Percentiles rank a stretch among this genome's conserved stretches.
These are phyloP conservation scores for Spencermartinsiella ligniputridi DNA, from an alignment of 1,139 yeast species.

Conservation along the genomic window DNA sequence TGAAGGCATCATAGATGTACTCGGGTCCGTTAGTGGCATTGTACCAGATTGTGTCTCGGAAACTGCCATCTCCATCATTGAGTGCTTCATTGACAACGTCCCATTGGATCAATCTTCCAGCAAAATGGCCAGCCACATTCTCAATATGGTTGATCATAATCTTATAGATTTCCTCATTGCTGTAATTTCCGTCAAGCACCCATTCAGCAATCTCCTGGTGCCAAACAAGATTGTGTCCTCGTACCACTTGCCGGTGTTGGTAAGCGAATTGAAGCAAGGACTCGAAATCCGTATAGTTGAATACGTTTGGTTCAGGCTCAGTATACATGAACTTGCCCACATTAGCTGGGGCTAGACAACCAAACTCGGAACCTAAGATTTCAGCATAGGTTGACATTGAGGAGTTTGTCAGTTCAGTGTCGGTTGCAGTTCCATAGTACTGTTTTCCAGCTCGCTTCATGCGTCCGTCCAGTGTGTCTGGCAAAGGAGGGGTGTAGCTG, in stretches of 20 bases:
- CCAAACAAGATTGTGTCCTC: conserved; percentile 12
- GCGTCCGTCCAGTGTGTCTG: conserved; percentile 1
- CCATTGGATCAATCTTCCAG: conserved; percentile 11
- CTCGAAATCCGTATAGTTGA: conserved; percentile 10
- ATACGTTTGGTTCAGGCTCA: conserved; percentile 12
- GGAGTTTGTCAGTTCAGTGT: conserved; percentile 7
- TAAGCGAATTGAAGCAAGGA: conserved; percentile 6
- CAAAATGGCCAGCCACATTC: conserved; percentile 10
- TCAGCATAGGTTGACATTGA: conserved; percentile 5
- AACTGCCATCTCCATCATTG: conserved; percentile 13
- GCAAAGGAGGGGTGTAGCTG: background rate
- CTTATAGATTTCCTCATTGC: conserved; percentile 5
- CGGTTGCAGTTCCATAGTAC: conserved; percentile 12
- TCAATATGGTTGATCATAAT: conserved; percentile 10
- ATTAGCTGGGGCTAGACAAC: conserved; percentile 12
- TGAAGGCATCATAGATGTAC: conserved; percentile 12
- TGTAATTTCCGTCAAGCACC: conserved; percentile 8
- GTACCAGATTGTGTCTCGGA: conserved; percentile 12
- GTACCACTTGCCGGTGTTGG: conserved; percentile 7
- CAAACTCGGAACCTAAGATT: conserved; percentile 9
- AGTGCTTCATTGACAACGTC: conserved; percentile 14
- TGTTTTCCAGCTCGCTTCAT: conserved; percentile 7
- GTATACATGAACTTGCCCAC: conserved; percentile 11
- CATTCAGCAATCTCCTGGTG: conserved; percentile 11
- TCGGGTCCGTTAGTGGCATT: conserved; percentile 13